Evolutionary conservation across 169 alveolate genomes (phyloP), one percentile per base, ranked within the genome.

Genomic region (Cryptosporidium ubiquitum): DNA sequence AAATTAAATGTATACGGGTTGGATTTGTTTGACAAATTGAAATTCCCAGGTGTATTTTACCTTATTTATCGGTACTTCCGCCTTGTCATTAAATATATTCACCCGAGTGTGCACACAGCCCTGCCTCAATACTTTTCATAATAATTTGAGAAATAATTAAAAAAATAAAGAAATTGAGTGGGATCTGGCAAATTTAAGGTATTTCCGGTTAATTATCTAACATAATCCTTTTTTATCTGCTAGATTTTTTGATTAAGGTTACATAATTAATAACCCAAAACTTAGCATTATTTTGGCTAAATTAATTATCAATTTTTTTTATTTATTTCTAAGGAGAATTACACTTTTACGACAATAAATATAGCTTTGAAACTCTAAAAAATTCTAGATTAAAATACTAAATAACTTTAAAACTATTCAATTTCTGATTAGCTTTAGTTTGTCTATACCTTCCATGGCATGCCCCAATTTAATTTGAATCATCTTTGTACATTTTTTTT

Each of bases 41-140:
- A 55, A 23, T 55, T 35, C 16, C 37, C 18, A 55, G 16, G 66
- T 55, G 29, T 7, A 26, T 23, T 55, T 26, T 55, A 55, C 16
- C 5, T 55, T 20, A 20, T n/a, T 10, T 55, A n/a, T 26, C 66
- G 66, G 71, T 64, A 64, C 71, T 64, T 26, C 16, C 10, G 10
- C 23, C 49, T 10, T 35, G 31, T 37, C 71, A n/a, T 35, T n/a
- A 16, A 57, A 64, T 64, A 33, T 33, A 5, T 37, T 20, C 71
- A 64, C 71, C 49, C 49, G 71, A 33, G 71, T 64, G 71, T 35
- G 71, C 71, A 64, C 71, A 64, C 71, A 64, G 71, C 71, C 20
- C 39, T 35, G 68, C 68, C 37, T 58, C 68, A 9, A 29, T 52
- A 26, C 33, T 26, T 55, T 14, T 4, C 12, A 2, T 49, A 49